Base-by-base conservation (phyloP, 805 yeast genomes). In the Alloascoidea africana region DNA sequence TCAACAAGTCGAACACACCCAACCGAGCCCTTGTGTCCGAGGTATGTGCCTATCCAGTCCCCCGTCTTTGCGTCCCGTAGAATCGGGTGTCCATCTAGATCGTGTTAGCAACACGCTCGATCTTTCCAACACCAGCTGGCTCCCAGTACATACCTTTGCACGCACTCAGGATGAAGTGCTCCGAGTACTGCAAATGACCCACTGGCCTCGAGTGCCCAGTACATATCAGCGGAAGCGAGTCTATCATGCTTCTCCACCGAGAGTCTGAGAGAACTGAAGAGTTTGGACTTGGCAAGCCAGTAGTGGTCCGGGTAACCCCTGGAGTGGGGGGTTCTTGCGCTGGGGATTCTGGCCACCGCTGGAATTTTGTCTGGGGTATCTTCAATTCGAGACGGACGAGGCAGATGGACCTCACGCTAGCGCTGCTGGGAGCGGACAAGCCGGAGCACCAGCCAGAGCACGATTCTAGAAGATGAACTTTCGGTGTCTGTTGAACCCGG, bases 41-140 rank as follows among this genome's bases (percentile, higher is more conserved):
- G 34, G 33, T 45, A 55, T 2, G 59, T 53, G 17, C 59, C 59
- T 11, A 55, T 45, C 59, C 59, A 55, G 40, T 55, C 59, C 3
- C 59, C 59, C 13, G 58, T 52, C 14, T 45, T 42, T 3, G 59
- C 60, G 33, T 54, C 49, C 14, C 59, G 42, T 6, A 55, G 46
- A 43, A 55, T 55, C 0, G 59, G 59, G 8, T 49, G 42, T 3
- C 58, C 58, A 40, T 55, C 59, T 49, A 38, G n/a, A n/a, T n/a
- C n/a, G n/a, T n/a, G n/a, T n/a, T n/a, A n/a, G n/a, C n/a, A n/a
- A n/a, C n/a, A n/a, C n/a, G n/a, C n/a, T n/a, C n/a, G n/a, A n/a
- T n/a, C n/a, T n/a, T n/a, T n/a, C n/a, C n/a, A n/a, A n/a, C n/a
- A n/a, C n/a, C n/a, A n/a, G n/a, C n/a, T n/a, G n/a, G n/a, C n/a